These are phyloP conservation scores for Penicillium fimorum DNA, from an alignment of 495 filamentous ascomycete genomes.

Conservation along the genomic window DNA sequence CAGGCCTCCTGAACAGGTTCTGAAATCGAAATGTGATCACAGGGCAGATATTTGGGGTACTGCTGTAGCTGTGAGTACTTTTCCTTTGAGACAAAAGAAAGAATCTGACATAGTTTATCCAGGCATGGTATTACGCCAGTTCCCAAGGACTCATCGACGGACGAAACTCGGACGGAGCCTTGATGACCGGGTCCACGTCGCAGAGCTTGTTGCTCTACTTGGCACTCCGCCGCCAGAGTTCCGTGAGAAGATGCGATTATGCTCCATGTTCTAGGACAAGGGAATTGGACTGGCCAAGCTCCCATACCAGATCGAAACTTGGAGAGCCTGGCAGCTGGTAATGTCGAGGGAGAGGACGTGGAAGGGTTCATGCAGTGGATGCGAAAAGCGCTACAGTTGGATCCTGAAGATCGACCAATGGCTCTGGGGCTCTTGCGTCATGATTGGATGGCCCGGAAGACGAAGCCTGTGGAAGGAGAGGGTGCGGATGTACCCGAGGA, in stretches of 20 bases:
- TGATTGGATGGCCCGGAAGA: conserved; percentile 32
- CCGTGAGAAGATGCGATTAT: conserved; percentile 19
- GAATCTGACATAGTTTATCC: background rate
- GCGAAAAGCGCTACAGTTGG: conserved; percentile 43
- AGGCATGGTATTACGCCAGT: background rate
- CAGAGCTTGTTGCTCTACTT: conserved; percentile 38
- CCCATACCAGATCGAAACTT: conserved; percentile 21
- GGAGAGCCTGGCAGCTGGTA: conserved; percentile 2
- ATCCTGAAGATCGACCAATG: conserved; percentile 38
- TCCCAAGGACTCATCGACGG: background rate
- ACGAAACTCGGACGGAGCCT: conserved; percentile 11
- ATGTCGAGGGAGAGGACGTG: conserved; percentile 31
- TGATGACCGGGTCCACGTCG: conserved; percentile 31
- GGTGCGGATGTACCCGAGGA: background rate
- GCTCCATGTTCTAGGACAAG: conserved; percentile 19
- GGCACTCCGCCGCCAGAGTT: conserved; percentile 39
- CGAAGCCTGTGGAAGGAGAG: background rate
- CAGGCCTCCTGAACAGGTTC: conserved; percentile 2
- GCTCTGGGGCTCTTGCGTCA: conserved; percentile 41
- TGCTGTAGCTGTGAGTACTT: background rate
- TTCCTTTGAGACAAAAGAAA: background rate
- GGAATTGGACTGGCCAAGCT: conserved; percentile 10
- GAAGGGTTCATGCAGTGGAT: conserved; percentile 41
- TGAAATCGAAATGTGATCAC: background rate
- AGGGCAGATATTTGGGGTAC: background rate